These are phyloP conservation scores for Torrubiellomyces zombiae DNA, from an alignment of 2,329 filamentous ascomycete genomes.

Conservation along the genomic window DNA sequence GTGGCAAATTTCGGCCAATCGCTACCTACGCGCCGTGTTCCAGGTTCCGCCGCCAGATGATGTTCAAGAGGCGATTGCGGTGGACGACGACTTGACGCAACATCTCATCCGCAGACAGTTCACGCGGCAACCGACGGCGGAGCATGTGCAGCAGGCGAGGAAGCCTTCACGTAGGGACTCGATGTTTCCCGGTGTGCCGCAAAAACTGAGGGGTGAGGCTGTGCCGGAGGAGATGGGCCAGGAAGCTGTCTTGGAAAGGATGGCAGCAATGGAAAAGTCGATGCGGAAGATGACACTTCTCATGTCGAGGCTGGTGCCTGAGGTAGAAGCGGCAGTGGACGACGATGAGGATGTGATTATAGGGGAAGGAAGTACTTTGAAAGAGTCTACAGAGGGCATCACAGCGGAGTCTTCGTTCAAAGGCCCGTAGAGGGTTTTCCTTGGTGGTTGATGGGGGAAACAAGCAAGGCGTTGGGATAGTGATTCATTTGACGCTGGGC, in stretches of 20 bases:
- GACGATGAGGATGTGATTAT: slow-evolving; percentile 11
- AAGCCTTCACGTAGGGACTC: slow-evolving; percentile 34
- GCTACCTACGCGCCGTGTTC: slow-evolving; percentile 58
- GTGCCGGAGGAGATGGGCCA: slow-evolving; percentile 25
- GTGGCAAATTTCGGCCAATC: slow-evolving; percentile 52
- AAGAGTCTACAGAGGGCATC: slow-evolving; percentile 9
- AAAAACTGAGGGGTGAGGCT: slow-evolving; percentile 32
- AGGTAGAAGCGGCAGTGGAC: slow-evolving; percentile 10
- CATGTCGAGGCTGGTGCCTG: slow-evolving; percentile 21
- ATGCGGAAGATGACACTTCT: slow-evolving; percentile 31
- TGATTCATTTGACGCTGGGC: too few relatives aligned
- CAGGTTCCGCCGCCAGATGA: slow-evolving; percentile 50
- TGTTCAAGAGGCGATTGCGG: slow-evolving; percentile 37
- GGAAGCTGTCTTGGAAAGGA: slow-evolving; percentile 24
- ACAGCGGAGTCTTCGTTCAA: slow-evolving; percentile 15
- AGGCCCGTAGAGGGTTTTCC: slow-evolving; percentile 4
- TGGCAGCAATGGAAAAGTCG: slow-evolving; percentile 33
- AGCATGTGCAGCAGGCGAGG: slow-evolving; percentile 9
- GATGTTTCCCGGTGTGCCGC: slow-evolving; percentile 33
- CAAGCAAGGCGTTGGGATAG: too few relatives aligned
- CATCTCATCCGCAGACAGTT: slow-evolving; percentile 43
- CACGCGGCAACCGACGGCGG: slow-evolving; percentile 25
- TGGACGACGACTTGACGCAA: slow-evolving; percentile 40
- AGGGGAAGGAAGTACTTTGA: slow-evolving; percentile 13
- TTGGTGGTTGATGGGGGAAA: neutral